Evolutionary conservation across 768 basidiomycete species (phyloP).

Genomic region (Macrolepiota albuminosa): DNA sequence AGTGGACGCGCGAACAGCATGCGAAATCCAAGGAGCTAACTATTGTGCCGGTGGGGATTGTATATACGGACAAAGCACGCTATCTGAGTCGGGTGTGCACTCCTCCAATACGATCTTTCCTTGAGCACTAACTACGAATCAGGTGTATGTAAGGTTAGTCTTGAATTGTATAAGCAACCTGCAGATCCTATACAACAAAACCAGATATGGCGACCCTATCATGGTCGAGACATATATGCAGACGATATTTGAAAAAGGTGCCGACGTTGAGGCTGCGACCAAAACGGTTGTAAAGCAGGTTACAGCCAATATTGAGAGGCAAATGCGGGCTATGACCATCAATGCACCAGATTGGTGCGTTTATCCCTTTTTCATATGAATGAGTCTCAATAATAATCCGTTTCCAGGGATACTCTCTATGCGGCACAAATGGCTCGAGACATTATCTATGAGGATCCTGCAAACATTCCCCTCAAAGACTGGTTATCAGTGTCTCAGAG

Average conservation of each 20-base stretch:
- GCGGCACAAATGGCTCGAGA: constrained; percentile 2
- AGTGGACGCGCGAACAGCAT: constrained; percentile 25
- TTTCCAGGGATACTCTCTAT: background rate
- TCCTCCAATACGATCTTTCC: background rate
- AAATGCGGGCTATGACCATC: background rate
- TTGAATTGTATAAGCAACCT: background rate
- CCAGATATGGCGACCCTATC: background rate
- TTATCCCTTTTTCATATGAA: background rate
- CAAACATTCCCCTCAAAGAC: background rate
- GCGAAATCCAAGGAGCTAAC: constrained; percentile 27
- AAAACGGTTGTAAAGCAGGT: background rate
- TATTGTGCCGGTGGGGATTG: constrained; percentile 62
- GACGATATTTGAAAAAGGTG: background rate
- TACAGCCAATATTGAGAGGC: background rate
- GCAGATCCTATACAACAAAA: background rate
- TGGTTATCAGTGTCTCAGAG: constrained; percentile 1
- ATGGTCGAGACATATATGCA: background rate
- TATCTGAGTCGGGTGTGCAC: background rate
- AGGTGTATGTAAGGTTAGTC: background rate
- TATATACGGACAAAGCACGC: constrained; percentile 61
- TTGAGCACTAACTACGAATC: background rate
- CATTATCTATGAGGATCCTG: background rate
- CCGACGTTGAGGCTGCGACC: background rate
- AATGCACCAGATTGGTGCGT: constrained; percentile 1
- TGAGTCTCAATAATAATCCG: background rate